Percentiles rank a stretch among this genome's conserved stretches.
Conservation (phyloP, 2,329 filamentous ascomycete genomes). For the Meredithiella fracta region DNA sequence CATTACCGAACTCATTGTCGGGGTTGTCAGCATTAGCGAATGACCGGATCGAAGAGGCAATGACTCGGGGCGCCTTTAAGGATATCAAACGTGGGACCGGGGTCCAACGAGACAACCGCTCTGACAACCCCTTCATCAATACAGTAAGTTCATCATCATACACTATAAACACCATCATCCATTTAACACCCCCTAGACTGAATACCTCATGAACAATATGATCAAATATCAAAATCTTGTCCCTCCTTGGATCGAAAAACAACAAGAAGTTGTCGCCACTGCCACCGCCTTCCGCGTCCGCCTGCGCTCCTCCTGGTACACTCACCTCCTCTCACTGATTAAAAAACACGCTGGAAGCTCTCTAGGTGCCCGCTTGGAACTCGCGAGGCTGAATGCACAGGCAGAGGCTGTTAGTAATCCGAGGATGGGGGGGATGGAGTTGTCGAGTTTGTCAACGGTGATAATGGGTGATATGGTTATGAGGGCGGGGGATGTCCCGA, state of each 20-base stretch:
- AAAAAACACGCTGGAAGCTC: slow-evolving; percentile 60
- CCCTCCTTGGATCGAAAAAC: slow-evolving; percentile 97
- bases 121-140: slow-evolving; percentile 78
- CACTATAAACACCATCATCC: background rate
- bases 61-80: slow-evolving; percentile 74
- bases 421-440: slow-evolving; percentile 19
- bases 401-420: slow-evolving; percentile 57
- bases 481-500: slow-evolving; percentile 23
- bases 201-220: slow-evolving; percentile 98
- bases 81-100: slow-evolving; percentile 67
- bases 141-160: slow-evolving; percentile 29
- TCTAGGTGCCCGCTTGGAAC: slow-evolving; percentile 53
- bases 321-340: slow-evolving; percentile 66
- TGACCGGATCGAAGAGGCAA: slow-evolving; percentile 79
- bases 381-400: slow-evolving; percentile 56
- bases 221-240: slow-evolving; percentile 92
- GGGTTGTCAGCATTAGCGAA: slow-evolving; percentile 76
- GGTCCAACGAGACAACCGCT: slow-evolving; percentile 65
- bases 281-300: slow-evolving; percentile 53
- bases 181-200: slow-evolving; percentile 34
- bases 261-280: slow-evolving; percentile 67
- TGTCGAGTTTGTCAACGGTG: slow-evolving; percentile 25
- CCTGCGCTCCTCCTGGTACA: slow-evolving; percentile 68
- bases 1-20: slow-evolving; percentile 59
- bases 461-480: slow-evolving; percentile 33